Conservation (phyloP, 2,329 filamentous ascomycete genomes). For the Emergomyces pasteurianus region DNA sequence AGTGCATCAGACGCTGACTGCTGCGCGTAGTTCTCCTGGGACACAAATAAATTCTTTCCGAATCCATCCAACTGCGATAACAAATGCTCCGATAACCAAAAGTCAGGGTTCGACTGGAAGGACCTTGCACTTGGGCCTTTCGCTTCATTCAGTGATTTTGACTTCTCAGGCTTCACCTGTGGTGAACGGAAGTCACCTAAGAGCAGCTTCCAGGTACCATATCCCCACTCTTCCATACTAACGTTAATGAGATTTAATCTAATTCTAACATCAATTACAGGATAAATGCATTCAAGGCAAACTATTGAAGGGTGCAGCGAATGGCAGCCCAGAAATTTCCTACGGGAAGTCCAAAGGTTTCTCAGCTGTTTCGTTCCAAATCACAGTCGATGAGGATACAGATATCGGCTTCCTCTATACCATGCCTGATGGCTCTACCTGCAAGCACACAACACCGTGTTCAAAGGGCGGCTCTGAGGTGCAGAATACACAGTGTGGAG, state of each 20-base stretch:
- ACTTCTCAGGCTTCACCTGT: constrained; percentile 63
- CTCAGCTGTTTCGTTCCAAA: constrained; percentile 62
- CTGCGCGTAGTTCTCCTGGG: constrained; percentile 31
- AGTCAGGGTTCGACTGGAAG: constrained; percentile 59
- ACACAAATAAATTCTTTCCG: constrained; percentile 44
- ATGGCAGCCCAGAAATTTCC: constrained; percentile 48
- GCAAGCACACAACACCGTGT: constrained; percentile 67
- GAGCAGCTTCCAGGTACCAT: constrained; percentile 13
- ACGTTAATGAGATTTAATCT: constrained; percentile 25
- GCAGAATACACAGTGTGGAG: constrained; percentile 82
- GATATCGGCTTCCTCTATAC: constrained; percentile 76
- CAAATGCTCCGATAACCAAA: constrained; percentile 60
- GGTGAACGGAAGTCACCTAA: constrained; percentile 32
- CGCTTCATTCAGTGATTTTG: constrained; percentile 56
- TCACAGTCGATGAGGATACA: constrained; percentile 62
- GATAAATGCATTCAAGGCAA: constrained; percentile 51
- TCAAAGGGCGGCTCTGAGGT: constrained; percentile 55
- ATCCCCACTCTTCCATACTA: neutral
- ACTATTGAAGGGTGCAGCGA: constrained; percentile 26
- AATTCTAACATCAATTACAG: constrained; percentile 36
- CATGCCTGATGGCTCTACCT: constrained; percentile 71
- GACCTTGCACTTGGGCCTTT: constrained; percentile 52
- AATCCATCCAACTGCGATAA: constrained; percentile 65
- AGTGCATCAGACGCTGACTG: neutral
- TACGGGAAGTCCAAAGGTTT: constrained; percentile 48